Evolutionary conservation across 768 basidiomycete species (phyloP).

Genomic region (Pleurotus giganteus): DNA sequence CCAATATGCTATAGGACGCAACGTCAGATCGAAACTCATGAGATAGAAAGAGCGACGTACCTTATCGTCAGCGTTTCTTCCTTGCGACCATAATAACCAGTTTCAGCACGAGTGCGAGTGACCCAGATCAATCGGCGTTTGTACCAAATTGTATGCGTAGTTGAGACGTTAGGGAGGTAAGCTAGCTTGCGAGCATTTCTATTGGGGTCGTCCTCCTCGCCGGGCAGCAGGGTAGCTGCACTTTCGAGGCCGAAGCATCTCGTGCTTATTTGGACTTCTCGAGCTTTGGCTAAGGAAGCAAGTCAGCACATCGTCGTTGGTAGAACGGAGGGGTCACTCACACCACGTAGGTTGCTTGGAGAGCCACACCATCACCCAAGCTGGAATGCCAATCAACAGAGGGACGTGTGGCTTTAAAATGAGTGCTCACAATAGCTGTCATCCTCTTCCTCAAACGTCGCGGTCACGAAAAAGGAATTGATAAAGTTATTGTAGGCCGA

Average conservation of each 20-base stretch:
- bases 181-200: constrained; percentile 31
- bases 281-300: constrained; percentile 32
- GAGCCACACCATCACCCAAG: constrained; percentile 73
- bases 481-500: constrained; percentile 40
- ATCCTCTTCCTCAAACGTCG: constrained; percentile 58
- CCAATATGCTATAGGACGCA: constrained; percentile 43
- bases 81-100: constrained; percentile 28
- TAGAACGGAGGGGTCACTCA: constrained; percentile 26
- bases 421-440: constrained; percentile 46
- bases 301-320: constrained; percentile 12
- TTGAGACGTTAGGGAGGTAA: constrained; percentile 40
- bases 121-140: constrained; percentile 41
- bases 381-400: constrained; percentile 27
- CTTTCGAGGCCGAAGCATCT: constrained; percentile 31
- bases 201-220: constrained; percentile 32
- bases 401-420: constrained; percentile 2
- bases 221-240: constrained; percentile 30
- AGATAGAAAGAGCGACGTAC: constrained; percentile 21
- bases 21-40: not conserved
- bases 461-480: constrained; percentile 61
- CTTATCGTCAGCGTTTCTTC: constrained; percentile 41
- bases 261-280: constrained; percentile 53
- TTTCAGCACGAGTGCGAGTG: constrained; percentile 34
- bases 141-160: constrained; percentile 47
- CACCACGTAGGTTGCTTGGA: constrained; percentile 61